Base-by-base conservation (phyloP, 192 early-diverging fungal species). In the Radiomyces spectabilis region DNA sequence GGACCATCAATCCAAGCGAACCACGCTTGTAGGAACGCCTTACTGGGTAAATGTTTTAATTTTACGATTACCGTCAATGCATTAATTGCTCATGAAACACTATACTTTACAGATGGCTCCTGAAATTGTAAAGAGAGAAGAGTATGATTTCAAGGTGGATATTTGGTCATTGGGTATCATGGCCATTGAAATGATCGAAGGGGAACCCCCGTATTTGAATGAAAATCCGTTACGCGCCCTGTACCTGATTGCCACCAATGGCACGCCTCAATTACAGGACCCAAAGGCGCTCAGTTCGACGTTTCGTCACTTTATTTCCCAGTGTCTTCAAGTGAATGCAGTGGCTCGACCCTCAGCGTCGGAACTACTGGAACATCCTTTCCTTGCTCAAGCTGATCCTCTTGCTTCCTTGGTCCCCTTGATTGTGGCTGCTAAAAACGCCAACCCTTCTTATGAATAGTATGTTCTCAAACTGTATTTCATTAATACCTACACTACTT, bases 111-210 rank as follows among this genome's bases (percentile, higher is more conserved):
- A 66, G 64, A 98, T 98, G 95, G 91, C 95, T 13, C 95, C 95
- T 21, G 95, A 98, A 69, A 93, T 98, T 2, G 91, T 98, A 19
- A 90, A 77, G 48, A 83, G 87, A 35, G 88, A 92, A 66, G 88
- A 91, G 59, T 98, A 98, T 61, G 88, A 86, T 7, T 72, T 85
- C 44, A 93, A 94, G 65, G 90, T 96, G 31, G 95, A 98, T 64
- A 85, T 98, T 32, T 98, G 95, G 95, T 94, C 92, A n/a, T 66
- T 95, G 27, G 95, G 95, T 4, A 95, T 97, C 70, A 92, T 97
- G 90, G 87, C 88, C 15, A 95, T 98, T 48, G 95, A 98, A 66
- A 96, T 96, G 93, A 71, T 96, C 38, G 95, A 98, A 71, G 92
- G 93, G 13, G 92, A 98, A 61, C 95, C 95, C 45, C 95, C 95